These are phyloP conservation scores for Pyrus hybrid DNA, from an alignment of 331 rosid species.

Conservation along the genomic window DNA sequence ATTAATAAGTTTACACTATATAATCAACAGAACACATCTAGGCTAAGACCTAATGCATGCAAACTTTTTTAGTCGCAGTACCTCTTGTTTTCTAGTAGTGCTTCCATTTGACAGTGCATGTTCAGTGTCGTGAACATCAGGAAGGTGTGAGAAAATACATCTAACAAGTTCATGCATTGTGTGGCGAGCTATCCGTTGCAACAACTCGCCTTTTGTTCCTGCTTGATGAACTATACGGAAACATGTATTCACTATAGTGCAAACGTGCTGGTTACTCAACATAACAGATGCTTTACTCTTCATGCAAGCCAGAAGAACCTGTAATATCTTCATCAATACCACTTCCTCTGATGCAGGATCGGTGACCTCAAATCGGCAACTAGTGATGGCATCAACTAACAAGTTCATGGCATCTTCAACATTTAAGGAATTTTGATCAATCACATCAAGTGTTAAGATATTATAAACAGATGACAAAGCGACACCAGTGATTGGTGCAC, in stretches of 20 bases:
- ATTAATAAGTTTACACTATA: neutral
- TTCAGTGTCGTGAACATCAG: conserved; percentile 68
- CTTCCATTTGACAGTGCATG: conserved; percentile 66
- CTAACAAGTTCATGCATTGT: conserved; percentile 82
- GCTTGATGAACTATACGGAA: conserved; percentile 96
- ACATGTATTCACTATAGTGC: conserved; percentile 90
- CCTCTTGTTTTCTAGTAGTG: conserved; percentile 52
- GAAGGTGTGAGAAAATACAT: conserved; percentile 86
- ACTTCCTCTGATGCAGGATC: conserved; percentile 92
- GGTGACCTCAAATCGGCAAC: conserved; percentile 86
- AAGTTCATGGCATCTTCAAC: conserved; percentile 84
- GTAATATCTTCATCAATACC: conserved; percentile 84
- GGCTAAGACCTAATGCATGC: neutral
- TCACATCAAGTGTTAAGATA: conserved; percentile 75
- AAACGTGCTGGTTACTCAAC: conserved; percentile 93
- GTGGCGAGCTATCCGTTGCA: conserved; percentile 87
- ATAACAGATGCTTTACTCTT: conserved; percentile 82
- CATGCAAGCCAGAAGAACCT: conserved; percentile 91
- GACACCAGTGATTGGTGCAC: conserved; percentile 83
- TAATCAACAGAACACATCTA: neutral
- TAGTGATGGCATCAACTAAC: conserved; percentile 88
- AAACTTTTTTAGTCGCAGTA: conserved; percentile 16
- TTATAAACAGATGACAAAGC: conserved; percentile 86
- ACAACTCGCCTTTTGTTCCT: conserved; percentile 72
- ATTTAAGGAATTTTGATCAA: conserved; percentile 70